Evolutionary conservation across 2,329 filamentous ascomycete genomes (phyloP).

Genomic region (Aureobasidium namibiae): DNA sequence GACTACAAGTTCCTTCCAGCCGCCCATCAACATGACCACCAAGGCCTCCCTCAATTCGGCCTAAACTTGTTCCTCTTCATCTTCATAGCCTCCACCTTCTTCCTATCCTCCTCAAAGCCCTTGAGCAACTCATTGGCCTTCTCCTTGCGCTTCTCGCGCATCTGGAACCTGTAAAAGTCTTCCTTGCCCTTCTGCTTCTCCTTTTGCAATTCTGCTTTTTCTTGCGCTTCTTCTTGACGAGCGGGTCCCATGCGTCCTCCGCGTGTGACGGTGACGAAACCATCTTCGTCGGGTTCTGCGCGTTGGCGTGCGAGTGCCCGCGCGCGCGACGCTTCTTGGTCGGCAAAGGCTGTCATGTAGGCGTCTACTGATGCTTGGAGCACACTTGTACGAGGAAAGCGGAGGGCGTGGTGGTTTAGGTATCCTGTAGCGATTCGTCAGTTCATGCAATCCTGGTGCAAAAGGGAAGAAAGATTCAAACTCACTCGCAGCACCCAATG

Average conservation of each 20-base stretch:
- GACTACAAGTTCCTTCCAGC: neutral
- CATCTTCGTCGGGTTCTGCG: slow-evolving; percentile 84
- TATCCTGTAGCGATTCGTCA: slow-evolving; percentile 36
- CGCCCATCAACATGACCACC: neutral
- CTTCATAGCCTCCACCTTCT: slow-evolving; percentile 62
- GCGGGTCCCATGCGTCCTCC: slow-evolving; percentile 69
- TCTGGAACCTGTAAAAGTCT: slow-evolving; percentile 81
- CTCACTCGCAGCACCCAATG: slow-evolving; percentile 43
- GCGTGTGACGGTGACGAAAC: slow-evolving; percentile 84
- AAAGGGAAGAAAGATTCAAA: neutral
- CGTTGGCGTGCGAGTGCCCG: slow-evolving; percentile 54
- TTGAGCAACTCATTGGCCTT: slow-evolving; percentile 60
- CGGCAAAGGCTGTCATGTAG: slow-evolving; percentile 72
- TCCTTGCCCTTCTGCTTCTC: slow-evolving; percentile 55
- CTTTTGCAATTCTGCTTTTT: slow-evolving; percentile 53
- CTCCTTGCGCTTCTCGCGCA: slow-evolving; percentile 69
- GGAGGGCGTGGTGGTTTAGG: slow-evolving; percentile 57
- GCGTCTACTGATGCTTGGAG: slow-evolving; percentile 72
- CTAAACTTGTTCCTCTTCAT: slow-evolving; percentile 56
- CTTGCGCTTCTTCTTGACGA: slow-evolving; percentile 60
- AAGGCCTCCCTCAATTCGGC: slow-evolving; percentile 26
- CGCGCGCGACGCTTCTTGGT: slow-evolving; percentile 60
- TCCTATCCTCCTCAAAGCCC: slow-evolving; percentile 69
- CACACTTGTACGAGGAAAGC: slow-evolving; percentile 57
- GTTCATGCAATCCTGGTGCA: neutral